Base-by-base conservation (phyloP, 352 stramenopile genomes). In the Lagenidium sp. region DNA sequence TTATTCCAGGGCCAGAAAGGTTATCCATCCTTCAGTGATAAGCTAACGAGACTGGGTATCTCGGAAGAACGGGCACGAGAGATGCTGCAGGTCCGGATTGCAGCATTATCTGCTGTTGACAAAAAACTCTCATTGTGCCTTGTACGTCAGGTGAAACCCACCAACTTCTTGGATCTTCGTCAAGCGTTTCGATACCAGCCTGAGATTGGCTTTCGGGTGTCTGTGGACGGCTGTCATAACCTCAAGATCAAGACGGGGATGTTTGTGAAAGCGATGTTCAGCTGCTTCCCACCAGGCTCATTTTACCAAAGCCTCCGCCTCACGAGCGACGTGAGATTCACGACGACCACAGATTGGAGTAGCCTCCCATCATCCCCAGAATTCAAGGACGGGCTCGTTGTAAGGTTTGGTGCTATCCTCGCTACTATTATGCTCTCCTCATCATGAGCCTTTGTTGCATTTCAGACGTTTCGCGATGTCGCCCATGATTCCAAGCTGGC, bases 151-250 rank as follows among this genome's bases (percentile, higher is more conserved):
- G 13, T 37, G 1, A 86, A 84, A 37, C 78, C 78, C 20, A 29
- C 30, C 16, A 36, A 39, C 7, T 79, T 68, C 22, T 43, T 87
- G 13, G 55, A 81, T n/a, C 49, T 82, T 16, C 44, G 47, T 8
- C 50, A n/a, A 22, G 60, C 56, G 4, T 83, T 83, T 29, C 44
- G 31, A 20, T 90, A 85, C 34, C 53, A 70, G 4, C 54, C 74
- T 21, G 38, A 58, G 13, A 71, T 90, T 18, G 78, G 78, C 3
- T 86, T 90, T 31, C 74, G 74, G 5, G 45, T 85, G 31, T 57
- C 78, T 12, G 39, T 90, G 13, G 78, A 90, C 36, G 63, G 69
- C 5, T 41, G 85, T n/a, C 53, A 82, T 47, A 85, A 85, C 37
- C 44, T 82, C 8, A 82, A 77, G 45, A n/a, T 51, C 24, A 85